Conservation (phyloP, 306 rosid species). For the Rosa lucieae region DNA sequence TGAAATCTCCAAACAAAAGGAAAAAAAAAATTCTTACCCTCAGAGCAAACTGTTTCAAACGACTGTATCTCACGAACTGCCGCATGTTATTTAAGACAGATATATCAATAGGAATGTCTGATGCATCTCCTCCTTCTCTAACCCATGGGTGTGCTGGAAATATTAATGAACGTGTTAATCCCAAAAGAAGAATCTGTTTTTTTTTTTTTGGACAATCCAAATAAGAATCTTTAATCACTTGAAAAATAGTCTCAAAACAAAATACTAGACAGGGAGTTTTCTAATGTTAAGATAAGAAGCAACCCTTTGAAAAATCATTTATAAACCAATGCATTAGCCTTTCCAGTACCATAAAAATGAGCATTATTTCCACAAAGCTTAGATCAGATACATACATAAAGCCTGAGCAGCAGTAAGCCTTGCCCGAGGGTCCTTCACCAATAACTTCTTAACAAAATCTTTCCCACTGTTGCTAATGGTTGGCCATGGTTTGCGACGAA, state of each 20-base stretch:
- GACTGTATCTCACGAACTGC: conserved; percentile 86
- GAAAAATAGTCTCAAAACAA: background rate
- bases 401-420: conserved; percentile 99
- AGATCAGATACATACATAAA: conserved; percentile 63
- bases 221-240: background rate
- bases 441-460: conserved; percentile 92
- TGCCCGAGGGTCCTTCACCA: conserved; percentile 95
- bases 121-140: conserved; percentile 92
- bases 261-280: background rate
- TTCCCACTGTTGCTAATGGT: conserved; percentile 70
- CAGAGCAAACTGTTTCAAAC: conserved; percentile 94
- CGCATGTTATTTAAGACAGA: conserved; percentile 93
- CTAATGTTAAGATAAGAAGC: background rate
- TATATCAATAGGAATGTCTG: conserved; percentile 93
- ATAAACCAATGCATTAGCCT: background rate
- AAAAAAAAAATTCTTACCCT: conserved; percentile 49
- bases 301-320: conserved; percentile 8
- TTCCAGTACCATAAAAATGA: conserved; percentile 21
- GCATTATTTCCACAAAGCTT: conserved; percentile 22
- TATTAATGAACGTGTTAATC: conserved; percentile 27
- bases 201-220: background rate
- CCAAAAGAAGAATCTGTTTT: background rate
- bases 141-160: conserved; percentile 97
- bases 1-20: conserved; percentile 12
- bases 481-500: conserved; percentile 97